Conservation (phyloP, 1,284 basidiomycete species). For the Cryptococcus jaspeensis region DNA sequence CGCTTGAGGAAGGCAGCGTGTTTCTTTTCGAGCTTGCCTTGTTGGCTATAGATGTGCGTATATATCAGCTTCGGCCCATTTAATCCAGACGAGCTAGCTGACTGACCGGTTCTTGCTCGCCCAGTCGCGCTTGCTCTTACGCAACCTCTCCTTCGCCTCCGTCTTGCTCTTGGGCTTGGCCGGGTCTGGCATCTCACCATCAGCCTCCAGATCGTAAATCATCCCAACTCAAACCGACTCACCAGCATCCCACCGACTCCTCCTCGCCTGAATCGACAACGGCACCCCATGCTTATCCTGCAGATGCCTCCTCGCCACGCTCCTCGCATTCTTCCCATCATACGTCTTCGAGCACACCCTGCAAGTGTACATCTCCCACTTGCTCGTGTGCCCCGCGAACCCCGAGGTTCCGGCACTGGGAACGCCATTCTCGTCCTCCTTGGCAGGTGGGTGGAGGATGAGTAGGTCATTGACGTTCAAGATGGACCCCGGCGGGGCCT, state of each 20-base stretch:
- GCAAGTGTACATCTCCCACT: constrained; percentile 38
- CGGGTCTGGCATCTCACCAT: constrained; percentile 41
- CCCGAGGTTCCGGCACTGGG: not conserved
- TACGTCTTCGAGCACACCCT: constrained; percentile 50
- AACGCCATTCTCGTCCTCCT: too few relatives aligned
- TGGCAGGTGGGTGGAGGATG: constrained; percentile 28
- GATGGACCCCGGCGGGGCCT: constrained; percentile 20
- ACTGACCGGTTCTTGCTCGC: constrained; percentile 54
- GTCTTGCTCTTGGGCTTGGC: constrained; percentile 55
- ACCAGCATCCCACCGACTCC: constrained; percentile 59
- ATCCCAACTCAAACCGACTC: constrained; percentile 10
- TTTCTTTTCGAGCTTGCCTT: constrained; percentile 17
- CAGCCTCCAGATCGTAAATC: constrained; percentile 5
- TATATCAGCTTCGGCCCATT: not conserved
- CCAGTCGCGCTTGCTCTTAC: constrained; percentile 57
- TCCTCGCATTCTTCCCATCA: constrained; percentile 57
- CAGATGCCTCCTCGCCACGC: constrained; percentile 58
- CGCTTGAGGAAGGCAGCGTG: constrained; percentile 23
- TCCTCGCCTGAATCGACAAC: constrained; percentile 54
- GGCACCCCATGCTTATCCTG: constrained; percentile 60
- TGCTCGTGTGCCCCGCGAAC: constrained; percentile 1
- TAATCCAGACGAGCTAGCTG: not conserved
- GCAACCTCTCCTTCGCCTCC: constrained; percentile 54
- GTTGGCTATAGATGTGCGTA: constrained; percentile 9
- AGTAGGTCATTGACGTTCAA: constrained; percentile 35